phyloP scores from a whole-genome alignment of 2,329 filamentous ascomycete genomes.

The Chrysoporthe austroafricana region DNA sequence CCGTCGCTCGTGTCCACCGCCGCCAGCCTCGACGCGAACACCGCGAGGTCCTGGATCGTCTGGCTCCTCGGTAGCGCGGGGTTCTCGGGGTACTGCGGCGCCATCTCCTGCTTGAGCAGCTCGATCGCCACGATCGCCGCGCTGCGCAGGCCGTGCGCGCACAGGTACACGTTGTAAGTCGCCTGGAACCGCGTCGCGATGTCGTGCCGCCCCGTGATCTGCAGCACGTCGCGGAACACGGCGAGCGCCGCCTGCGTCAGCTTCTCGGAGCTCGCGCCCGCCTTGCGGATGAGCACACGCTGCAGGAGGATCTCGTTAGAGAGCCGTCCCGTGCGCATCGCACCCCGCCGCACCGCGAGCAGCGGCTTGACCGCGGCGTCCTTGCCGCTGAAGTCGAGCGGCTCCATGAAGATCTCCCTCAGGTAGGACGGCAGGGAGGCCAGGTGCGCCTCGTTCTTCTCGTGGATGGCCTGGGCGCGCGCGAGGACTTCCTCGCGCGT shows the following conservation, averaged over 20 bases:
- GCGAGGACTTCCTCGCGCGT: constrained; percentile 36
- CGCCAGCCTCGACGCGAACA: constrained; percentile 41
- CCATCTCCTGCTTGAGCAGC: constrained; percentile 40
- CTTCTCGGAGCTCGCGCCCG: constrained; percentile 38
- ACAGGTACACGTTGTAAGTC: constrained; percentile 37
- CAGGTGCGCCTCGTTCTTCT: constrained; percentile 33
- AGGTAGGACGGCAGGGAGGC: constrained; percentile 35
- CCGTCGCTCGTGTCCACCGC: constrained; percentile 38
- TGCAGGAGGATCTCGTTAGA: constrained; percentile 27
- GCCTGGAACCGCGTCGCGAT: constrained; percentile 40
- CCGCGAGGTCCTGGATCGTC: constrained; percentile 42
- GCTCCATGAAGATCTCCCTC: constrained; percentile 26
- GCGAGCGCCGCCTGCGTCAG: constrained; percentile 37
- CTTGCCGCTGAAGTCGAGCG: constrained; percentile 32
- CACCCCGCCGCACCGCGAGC: constrained; percentile 22
- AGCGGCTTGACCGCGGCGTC: constrained; percentile 21
- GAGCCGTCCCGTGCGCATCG: constrained; percentile 34
- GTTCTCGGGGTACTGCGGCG: constrained; percentile 37
- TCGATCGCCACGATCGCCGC: constrained; percentile 42
- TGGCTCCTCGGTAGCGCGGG: constrained; percentile 41
- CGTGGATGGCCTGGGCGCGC: constrained; percentile 29
- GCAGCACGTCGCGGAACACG: constrained; percentile 40
- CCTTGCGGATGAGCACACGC: constrained; percentile 39
- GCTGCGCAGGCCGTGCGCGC: constrained; percentile 39
- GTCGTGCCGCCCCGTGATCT: constrained; percentile 38